Evolutionary conservation across 345 rosid genomes (phyloP).

Genomic region (Theobroma cacao): DNA sequence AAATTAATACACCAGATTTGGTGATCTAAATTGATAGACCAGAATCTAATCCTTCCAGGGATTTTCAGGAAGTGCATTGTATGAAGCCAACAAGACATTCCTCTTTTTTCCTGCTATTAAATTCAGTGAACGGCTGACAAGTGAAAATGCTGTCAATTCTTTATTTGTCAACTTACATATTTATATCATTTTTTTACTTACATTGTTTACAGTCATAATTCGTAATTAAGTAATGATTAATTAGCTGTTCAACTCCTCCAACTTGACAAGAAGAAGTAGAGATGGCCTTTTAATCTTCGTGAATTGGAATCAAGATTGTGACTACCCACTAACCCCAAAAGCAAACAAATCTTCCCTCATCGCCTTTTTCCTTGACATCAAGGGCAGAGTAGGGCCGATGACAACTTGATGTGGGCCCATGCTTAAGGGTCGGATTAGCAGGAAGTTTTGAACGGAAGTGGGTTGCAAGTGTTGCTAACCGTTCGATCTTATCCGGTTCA

Average conservation of each 20-base stretch:
- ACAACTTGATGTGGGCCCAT: too few species aligned
- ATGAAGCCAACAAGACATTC: not conserved
- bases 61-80: not conserved
- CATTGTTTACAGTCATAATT: not conserved
- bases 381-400: not conserved
- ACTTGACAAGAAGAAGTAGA: not conserved
- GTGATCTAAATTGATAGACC: not conserved
- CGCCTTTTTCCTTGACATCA: not conserved
- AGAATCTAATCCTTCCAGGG: not conserved
- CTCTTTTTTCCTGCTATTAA: not conserved
- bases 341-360: not conserved
- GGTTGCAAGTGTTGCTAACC: too few species aligned
- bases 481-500: too few species aligned
- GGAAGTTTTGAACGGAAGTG: too few species aligned
- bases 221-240: not conserved
- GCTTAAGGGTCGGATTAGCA: too few species aligned
- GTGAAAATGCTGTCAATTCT: not conserved
- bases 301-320: too few species aligned
- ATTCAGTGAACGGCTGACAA: not conserved
- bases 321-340: not conserved
- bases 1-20: too few species aligned
- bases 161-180: not conserved
- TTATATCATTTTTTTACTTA: too few species aligned
- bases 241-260: conserved; percentile 3
- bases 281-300: not conserved